These are phyloP conservation scores for Fomitopsis serialis DNA, from an alignment of 768 basidiomycete genomes.

Conservation along the genomic window DNA sequence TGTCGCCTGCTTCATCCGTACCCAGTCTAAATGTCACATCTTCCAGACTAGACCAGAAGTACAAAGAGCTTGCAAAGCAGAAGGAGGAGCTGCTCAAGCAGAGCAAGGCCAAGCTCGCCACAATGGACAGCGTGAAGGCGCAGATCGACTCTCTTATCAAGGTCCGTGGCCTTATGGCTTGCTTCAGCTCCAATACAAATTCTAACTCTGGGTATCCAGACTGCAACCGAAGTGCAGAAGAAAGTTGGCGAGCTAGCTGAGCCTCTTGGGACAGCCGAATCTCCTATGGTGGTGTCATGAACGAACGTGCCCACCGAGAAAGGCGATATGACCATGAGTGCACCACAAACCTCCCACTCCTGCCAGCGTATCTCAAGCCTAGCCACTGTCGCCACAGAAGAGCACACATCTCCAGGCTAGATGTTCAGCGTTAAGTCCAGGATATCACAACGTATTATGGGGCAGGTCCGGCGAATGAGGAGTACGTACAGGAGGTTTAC, in stretches of 20 bases:
- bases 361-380: too few species aligned
- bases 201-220: conserved; percentile 31
- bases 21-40: conserved; percentile 1
- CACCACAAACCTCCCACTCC: too few species aligned
- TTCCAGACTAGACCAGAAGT: conserved; percentile 61
- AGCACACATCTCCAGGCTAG: too few species aligned
- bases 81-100: conserved; percentile 81
- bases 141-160: conserved; percentile 77
- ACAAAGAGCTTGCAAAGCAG: conserved; percentile 59
- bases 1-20: conserved; percentile 1
- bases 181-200: conserved; percentile 9
- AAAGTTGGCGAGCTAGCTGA: conserved; percentile 66
- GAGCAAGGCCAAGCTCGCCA: conserved; percentile 65
- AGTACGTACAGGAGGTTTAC: too few species aligned
- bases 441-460: too few species aligned
- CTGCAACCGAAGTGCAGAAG: conserved; percentile 68
- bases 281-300: background rate
- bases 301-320: too few species aligned
- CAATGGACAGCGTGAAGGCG: conserved; percentile 72
- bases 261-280: conserved; percentile 18
- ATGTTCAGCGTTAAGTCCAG: too few species aligned
- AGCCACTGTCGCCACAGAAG: too few species aligned
- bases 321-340: too few species aligned
- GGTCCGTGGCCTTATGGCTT: conserved; percentile 32
- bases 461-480: too few species aligned